Evolutionary conservation across 768 basidiomycete genomes (phyloP).

Genomic region (Tricholoma terreum): DNA sequence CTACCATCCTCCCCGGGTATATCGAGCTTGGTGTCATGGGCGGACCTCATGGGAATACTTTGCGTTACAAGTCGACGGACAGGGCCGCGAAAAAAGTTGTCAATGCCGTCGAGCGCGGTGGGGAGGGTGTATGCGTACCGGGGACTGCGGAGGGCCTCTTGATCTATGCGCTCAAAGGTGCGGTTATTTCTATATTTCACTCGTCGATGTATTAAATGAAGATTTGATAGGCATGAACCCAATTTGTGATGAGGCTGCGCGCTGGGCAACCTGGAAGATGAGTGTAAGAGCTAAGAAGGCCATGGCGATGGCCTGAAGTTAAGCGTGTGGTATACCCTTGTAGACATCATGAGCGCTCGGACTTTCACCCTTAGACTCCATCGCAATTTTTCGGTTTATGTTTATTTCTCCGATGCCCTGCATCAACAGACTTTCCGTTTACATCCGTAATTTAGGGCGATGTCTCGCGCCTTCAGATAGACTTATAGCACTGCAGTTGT

Average conservation of each 20-base stretch:
- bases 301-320: background rate
- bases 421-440: too few species aligned
- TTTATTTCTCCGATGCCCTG: background rate
- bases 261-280: background rate
- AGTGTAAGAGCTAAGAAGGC: background rate
- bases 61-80: background rate
- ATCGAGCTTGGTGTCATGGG: background rate
- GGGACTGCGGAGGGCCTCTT: background rate
- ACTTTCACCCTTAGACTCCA: background rate
- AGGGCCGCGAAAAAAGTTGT: background rate
- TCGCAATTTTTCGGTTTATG: background rate
- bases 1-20: background rate
- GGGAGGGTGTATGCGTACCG: background rate
- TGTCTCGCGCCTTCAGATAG: too few species aligned
- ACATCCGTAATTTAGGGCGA: too few species aligned
- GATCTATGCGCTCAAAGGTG: background rate
- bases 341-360: background rate
- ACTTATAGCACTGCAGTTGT: too few species aligned
- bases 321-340: background rate
- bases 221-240: constrained; percentile 21
- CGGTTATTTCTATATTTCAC: background rate
- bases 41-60: background rate
- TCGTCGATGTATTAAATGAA: background rate
- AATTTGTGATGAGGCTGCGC: constrained; percentile 21
- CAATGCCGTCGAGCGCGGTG: background rate